Percentiles rank a stretch among this genome's conserved stretches.
Conservation (phyloP, 441 rosid genomes). For the Mallotus japonicus region DNA sequence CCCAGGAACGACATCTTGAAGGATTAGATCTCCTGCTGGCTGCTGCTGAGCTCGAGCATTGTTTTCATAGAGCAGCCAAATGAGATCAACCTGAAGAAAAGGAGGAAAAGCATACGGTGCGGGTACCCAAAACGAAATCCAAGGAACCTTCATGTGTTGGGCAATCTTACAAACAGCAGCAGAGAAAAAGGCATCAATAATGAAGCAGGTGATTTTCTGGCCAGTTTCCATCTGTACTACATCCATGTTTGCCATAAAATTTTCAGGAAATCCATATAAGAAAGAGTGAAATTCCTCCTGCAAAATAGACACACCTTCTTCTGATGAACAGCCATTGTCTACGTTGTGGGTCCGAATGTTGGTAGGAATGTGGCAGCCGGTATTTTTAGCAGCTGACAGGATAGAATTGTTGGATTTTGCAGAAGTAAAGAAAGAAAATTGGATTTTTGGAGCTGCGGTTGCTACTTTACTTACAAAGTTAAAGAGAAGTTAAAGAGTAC, state of each 20-base stretch:
- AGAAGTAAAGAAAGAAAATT: slow-evolving; percentile 6
- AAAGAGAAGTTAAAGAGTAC: too few species aligned
- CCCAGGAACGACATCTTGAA: background rate
- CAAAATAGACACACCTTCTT: background rate
- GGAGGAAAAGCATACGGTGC: background rate
- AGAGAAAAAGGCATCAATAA: background rate
- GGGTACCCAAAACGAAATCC: slow-evolving; percentile 7
- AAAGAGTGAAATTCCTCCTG: background rate
- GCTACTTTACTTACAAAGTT: background rate
- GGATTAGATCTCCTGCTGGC: background rate
- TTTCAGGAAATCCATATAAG: background rate
- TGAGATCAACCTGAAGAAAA: background rate
- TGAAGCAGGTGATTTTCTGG: background rate
- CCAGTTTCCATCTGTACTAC: background rate
- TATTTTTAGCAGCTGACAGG: too few species aligned
- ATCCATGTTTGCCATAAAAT: background rate
- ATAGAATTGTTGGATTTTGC: background rate
- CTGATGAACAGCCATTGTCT: background rate
- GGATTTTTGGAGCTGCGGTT: background rate
- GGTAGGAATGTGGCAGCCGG: too few species aligned
- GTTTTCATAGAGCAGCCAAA: background rate
- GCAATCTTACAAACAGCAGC: background rate
- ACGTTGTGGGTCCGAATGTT: background rate
- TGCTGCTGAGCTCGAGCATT: background rate
- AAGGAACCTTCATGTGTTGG: background rate